Percentiles rank a stretch among this genome's conserved stretches.
Evolutionary conservation across 1,139 yeast genomes (phyloP).

Genomic region (Saccharomyces uvarum): DNA sequence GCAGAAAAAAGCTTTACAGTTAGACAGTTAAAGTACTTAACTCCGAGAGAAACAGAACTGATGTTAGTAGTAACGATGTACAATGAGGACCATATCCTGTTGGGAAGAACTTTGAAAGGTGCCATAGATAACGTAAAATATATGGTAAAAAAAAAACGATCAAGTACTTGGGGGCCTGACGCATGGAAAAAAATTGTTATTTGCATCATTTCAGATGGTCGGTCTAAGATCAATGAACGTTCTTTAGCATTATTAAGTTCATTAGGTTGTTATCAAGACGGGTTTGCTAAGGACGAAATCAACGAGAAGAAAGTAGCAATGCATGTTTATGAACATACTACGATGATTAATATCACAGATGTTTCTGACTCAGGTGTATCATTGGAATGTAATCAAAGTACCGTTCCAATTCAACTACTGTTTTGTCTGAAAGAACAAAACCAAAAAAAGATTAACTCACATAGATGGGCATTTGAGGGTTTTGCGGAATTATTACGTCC

Average conservation of each 20-base stretch:
- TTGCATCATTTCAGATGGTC: slow-evolving; percentile 84
- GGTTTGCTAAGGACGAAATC: slow-evolving; percentile 83
- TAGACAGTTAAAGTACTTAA: slow-evolving; percentile 58
- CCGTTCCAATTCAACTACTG: slow-evolving; percentile 83
- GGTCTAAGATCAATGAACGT: slow-evolving; percentile 79
- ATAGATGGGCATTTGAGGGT: slow-evolving; percentile 93
- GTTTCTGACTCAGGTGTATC: slow-evolving; percentile 60
- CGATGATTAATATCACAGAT: slow-evolving; percentile 55
- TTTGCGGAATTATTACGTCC: slow-evolving; percentile 83
- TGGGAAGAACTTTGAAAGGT: slow-evolving; percentile 88
- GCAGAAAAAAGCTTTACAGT: slow-evolving; percentile 65
- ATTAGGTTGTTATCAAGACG: slow-evolving; percentile 91
- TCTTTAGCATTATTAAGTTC: slow-evolving; percentile 82
- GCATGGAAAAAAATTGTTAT: slow-evolving; percentile 93
- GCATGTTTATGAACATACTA: slow-evolving; percentile 84
- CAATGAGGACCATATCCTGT: slow-evolving; percentile 80
- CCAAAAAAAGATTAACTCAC: slow-evolving; percentile 88
- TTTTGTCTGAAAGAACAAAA: slow-evolving; percentile 84
- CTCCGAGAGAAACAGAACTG: slow-evolving; percentile 77
- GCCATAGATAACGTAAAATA: slow-evolving; percentile 87
- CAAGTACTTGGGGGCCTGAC: slow-evolving; percentile 75
- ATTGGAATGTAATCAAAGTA: slow-evolving; percentile 39
- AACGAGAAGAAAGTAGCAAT: slow-evolving; percentile 83
- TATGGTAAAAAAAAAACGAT: slow-evolving; percentile 60
- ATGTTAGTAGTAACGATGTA: slow-evolving; percentile 88